Conservation (phyloP, 305 asterid species). For the Plantago rigida region DNA sequence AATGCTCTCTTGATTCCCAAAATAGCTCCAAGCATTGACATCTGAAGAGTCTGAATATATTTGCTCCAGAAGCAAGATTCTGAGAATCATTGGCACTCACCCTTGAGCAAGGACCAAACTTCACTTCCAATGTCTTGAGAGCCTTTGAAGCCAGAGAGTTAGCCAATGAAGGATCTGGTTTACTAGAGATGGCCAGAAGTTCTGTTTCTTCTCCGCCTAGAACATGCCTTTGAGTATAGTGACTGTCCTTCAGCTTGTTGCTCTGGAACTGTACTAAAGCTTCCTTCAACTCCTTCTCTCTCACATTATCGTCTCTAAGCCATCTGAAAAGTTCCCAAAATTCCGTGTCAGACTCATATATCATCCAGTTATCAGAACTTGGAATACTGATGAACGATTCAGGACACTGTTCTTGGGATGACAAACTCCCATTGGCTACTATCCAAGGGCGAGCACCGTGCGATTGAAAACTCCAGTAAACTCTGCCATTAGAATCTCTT, state of each 20-base stretch:
- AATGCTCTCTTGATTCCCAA: slow-evolving; percentile 66
- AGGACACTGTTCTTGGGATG: slow-evolving; percentile 34
- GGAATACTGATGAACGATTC: slow-evolving; percentile 40
- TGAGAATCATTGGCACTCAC: slow-evolving; percentile 28
- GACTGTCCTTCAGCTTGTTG: slow-evolving; percentile 37
- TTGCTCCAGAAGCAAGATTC: slow-evolving; percentile 29
- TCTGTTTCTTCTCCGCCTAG: slow-evolving; percentile 29
- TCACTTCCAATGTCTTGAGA: slow-evolving; percentile 42
- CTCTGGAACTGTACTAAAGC: slow-evolving; percentile 50
- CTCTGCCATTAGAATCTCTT: slow-evolving; percentile 74
- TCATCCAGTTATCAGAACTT: slow-evolving; percentile 59
- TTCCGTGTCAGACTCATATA: slow-evolving; percentile 53
- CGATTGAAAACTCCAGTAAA: slow-evolving; percentile 59
- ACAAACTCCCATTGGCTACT: slow-evolving; percentile 47
- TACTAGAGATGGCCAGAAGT: slow-evolving; percentile 22
- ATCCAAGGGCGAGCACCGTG: slow-evolving; percentile 56
- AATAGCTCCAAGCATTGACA: slow-evolving; percentile 76
- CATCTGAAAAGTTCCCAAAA: slow-evolving; percentile 60
- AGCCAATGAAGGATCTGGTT: slow-evolving; percentile 26
- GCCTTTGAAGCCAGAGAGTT: slow-evolving; percentile 50
- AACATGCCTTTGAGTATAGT: slow-evolving; percentile 34
- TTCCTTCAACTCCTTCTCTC: slow-evolving; percentile 74
- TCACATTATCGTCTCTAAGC: slow-evolving; percentile 59
- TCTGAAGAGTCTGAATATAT: slow-evolving; percentile 44
- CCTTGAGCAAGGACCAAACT: slow-evolving; percentile 42